Percentiles rank a stretch among this genome's conserved stretches.
Conservation (phyloP, 176 grass and related monocot genomes). For the Bromus sterilis region DNA sequence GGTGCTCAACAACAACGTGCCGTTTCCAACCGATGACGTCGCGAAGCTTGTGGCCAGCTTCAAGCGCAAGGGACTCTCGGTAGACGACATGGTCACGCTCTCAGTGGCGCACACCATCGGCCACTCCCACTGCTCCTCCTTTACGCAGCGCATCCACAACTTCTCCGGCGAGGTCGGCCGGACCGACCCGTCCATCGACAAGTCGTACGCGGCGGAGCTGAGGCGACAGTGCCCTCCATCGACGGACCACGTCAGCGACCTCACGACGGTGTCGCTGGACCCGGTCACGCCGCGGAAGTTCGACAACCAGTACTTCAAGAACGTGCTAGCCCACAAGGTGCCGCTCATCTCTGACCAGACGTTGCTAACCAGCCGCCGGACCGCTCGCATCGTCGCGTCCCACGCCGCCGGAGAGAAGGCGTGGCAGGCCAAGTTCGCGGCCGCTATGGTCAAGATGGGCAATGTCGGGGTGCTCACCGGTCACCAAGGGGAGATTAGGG, state of each 20-base stretch:
- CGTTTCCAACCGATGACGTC: background rate
- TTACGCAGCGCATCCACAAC: constrained; percentile 22
- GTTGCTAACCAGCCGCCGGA: constrained; percentile 18
- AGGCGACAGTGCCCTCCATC: constrained; percentile 28
- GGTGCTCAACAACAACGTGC: constrained; percentile 19
- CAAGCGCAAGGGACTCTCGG: constrained; percentile 20
- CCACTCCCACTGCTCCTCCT: constrained; percentile 35
- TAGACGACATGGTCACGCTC: constrained; percentile 33
- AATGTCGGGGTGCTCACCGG: constrained; percentile 32
- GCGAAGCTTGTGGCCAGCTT: constrained; percentile 13
- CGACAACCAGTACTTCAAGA: constrained; percentile 46
- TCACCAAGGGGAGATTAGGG: constrained; percentile 28
- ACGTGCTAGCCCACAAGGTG: constrained; percentile 29
- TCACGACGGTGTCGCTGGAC: constrained; percentile 16
- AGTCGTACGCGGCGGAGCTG: constrained; percentile 13
- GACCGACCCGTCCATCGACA: constrained; percentile 21
- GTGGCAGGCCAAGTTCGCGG: constrained; percentile 29
- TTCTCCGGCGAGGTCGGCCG: background rate
- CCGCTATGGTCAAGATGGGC: constrained; percentile 34
- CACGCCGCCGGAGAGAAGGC: background rate
- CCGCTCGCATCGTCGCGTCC: constrained; percentile 8
- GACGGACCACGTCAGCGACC: background rate
- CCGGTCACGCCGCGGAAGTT: background rate
- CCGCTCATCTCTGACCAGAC: constrained; percentile 46
- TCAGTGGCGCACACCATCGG: constrained; percentile 56